A percentile compares a stretch with the other conserved stretches of the same genome.
phyloP scores from a whole-genome alignment of 495 filamentous ascomycete species.

The Hypomontagnella monticulosa region DNA sequence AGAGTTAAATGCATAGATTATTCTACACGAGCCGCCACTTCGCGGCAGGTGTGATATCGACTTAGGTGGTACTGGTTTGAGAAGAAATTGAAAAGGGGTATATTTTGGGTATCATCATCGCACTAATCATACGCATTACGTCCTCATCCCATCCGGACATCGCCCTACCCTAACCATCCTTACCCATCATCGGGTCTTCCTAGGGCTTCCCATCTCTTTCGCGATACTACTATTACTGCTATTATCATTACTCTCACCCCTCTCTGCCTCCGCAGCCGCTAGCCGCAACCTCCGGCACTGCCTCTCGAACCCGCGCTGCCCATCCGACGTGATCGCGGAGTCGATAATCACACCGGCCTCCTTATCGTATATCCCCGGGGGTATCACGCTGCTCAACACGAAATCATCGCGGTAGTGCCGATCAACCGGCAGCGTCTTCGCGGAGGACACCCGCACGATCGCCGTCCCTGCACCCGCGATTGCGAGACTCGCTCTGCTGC shows the following conservation, averaged over 20 bases:
- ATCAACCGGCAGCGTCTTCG: neutral
- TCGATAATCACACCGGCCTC: slow-evolving; percentile 5
- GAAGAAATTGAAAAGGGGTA: too few relatives aligned
- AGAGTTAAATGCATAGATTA: neutral
- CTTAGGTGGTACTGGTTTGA: too few relatives aligned
- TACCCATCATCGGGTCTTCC: neutral
- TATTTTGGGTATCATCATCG: slow-evolving; percentile 15
- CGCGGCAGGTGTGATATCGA: too few relatives aligned
- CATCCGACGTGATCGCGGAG: slow-evolving; percentile 25
- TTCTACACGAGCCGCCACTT: neutral
- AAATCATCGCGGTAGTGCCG: slow-evolving; percentile 31
- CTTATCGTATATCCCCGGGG: slow-evolving; percentile 6
- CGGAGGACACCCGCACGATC: neutral
- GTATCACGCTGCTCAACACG: slow-evolving; percentile 14
- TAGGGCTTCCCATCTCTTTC: neutral
- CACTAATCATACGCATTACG: slow-evolving; percentile 3
- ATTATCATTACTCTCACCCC: neutral
- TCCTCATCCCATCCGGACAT: neutral
- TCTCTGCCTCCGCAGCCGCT: neutral
- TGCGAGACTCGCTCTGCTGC: neutral
- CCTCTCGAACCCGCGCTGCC: slow-evolving; percentile 28
- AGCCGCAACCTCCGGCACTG: slow-evolving; percentile 20
- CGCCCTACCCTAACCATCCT: too few relatives aligned
- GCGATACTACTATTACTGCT: neutral
- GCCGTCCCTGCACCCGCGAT: neutral